A percentile compares a stretch with the other conserved stretches of the same genome.
phyloP scores from a whole-genome alignment of 1,139 yeast species.

The Torulaspora globosa region DNA sequence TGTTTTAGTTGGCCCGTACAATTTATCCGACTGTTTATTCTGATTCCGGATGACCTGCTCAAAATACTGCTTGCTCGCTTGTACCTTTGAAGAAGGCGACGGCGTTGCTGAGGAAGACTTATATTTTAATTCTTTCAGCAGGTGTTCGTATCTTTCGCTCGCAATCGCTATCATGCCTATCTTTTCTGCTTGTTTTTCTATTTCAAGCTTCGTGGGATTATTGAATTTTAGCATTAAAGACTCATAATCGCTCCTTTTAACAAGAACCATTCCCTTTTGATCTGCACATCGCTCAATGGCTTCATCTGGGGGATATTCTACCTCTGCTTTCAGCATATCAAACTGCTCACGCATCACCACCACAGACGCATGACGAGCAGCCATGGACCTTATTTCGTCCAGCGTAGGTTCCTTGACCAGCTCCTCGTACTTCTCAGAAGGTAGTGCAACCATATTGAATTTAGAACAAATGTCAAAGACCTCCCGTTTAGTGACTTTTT shows the following conservation, averaged over 20 bases:
- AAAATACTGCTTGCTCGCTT: slow-evolving; percentile 36
- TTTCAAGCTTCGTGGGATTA: slow-evolving; percentile 29
- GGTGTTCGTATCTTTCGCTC: slow-evolving; percentile 19
- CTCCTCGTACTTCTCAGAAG: slow-evolving; percentile 28
- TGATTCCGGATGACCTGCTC: slow-evolving; percentile 36
- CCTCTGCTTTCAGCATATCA: slow-evolving; percentile 21
- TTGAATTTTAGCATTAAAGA: slow-evolving; percentile 16
- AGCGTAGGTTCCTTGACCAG: slow-evolving; percentile 24
- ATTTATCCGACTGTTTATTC: slow-evolving; percentile 31
- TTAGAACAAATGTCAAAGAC: slow-evolving; percentile 21
- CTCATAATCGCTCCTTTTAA: slow-evolving; percentile 32
- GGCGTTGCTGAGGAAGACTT: slow-evolving; percentile 17
- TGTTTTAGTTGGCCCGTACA: slow-evolving; percentile 36
- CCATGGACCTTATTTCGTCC: slow-evolving; percentile 15
- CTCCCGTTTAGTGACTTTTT: slow-evolving; percentile 24
- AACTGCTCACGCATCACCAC: slow-evolving; percentile 21
- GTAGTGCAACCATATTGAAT: slow-evolving; percentile 28
- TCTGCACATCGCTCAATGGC: slow-evolving; percentile 31
- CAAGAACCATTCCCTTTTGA: slow-evolving; percentile 25
- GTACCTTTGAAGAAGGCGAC: slow-evolving; percentile 32
- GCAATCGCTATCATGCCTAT: slow-evolving; percentile 32
- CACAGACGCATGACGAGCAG: slow-evolving; percentile 21
- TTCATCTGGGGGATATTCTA: slow-evolving; percentile 33
- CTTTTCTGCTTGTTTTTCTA: slow-evolving; percentile 30
- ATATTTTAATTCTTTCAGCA: slow-evolving; percentile 19